Conservation (phyloP, 78 protist species). For the Thecamonas trahens region DNA sequence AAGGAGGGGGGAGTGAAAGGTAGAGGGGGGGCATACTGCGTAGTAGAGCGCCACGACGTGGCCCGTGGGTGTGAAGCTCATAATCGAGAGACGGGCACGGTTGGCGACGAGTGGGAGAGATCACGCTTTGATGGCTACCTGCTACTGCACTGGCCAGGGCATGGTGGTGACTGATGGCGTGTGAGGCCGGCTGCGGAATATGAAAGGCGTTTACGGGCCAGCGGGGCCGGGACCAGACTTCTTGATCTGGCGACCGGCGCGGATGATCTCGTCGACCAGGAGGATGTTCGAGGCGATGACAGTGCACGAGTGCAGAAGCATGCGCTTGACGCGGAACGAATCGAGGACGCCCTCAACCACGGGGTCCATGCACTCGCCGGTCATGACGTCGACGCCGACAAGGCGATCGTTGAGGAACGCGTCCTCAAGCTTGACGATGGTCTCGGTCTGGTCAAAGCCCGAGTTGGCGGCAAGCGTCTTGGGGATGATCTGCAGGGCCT, state of each 20-base stretch:
- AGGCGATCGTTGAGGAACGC: constrained; percentile 53
- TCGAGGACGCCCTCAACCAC: constrained; percentile 89
- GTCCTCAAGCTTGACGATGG: constrained; percentile 72
- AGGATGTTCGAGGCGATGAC: constrained; percentile 88
- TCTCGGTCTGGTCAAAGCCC: constrained; percentile 90
- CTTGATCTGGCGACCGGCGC: constrained; percentile 95
- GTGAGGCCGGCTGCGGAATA: too few relatives aligned
- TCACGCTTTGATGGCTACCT: too few relatives aligned
- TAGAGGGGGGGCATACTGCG: too few relatives aligned
- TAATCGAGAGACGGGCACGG: too few relatives aligned
- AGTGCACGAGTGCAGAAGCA: constrained; percentile 70
- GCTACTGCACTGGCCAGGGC: too few relatives aligned
- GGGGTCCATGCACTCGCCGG: constrained; percentile 91
- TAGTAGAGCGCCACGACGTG: too few relatives aligned
- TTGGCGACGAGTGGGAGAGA: too few relatives aligned
- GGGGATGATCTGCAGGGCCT: constrained; percentile 94
- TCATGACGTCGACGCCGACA: constrained; percentile 85
- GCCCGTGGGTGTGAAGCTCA: too few relatives aligned
- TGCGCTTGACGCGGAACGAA: constrained; percentile 91
- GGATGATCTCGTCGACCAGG: constrained; percentile 96
- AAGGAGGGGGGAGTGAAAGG: too few relatives aligned
- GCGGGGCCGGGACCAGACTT: too few relatives aligned
- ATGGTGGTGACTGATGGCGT: too few relatives aligned
- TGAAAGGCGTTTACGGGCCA: too few relatives aligned
- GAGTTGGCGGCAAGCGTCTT: constrained; percentile 93